phyloP scores from a whole-genome alignment of 176 grass and related monocot species.

The Musa schizocarpa region DNA sequence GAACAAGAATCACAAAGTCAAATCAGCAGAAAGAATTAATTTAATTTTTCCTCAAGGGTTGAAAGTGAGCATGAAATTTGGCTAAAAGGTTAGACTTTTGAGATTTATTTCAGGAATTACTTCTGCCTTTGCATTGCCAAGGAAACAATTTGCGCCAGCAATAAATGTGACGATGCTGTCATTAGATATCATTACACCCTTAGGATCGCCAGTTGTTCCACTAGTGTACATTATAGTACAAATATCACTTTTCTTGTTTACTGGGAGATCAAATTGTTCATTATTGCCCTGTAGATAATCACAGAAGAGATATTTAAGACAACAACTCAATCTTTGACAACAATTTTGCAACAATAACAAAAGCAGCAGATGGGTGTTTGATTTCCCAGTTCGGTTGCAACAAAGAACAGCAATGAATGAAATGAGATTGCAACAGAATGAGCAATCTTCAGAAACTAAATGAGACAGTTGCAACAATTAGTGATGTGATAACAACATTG shows the following conservation, averaged over 20 bases:
- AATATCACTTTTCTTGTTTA: constrained; percentile 70
- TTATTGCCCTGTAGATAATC: constrained; percentile 37
- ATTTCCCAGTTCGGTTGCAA: too few species aligned
- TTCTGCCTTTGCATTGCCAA: constrained; percentile 41
- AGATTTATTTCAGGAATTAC: constrained; percentile 24
- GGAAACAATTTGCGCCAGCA: constrained; percentile 32
- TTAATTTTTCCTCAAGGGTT: neutral
- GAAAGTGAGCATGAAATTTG: neutral
- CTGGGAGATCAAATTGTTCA: constrained; percentile 59
- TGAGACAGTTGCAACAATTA: too few species aligned
- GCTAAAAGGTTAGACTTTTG: too few species aligned
- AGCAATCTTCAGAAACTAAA: too few species aligned
- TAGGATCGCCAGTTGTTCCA: constrained; percentile 91
- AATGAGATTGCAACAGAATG: too few species aligned
- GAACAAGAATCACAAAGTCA: neutral
- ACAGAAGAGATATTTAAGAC: too few species aligned
- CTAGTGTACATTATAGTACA: constrained; percentile 96
- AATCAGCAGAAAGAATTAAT: neutral
- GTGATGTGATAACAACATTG: too few species aligned
- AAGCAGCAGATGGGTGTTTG: too few species aligned
- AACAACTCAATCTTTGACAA: too few species aligned
- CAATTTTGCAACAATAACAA: too few species aligned
- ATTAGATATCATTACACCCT: constrained; percentile 86
- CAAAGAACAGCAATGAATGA: too few species aligned
- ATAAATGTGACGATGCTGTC: constrained; percentile 57